Evolutionary conservation across 2,329 filamentous ascomycete genomes (phyloP).

Genomic region (Lomentospora prolificans): DNA sequence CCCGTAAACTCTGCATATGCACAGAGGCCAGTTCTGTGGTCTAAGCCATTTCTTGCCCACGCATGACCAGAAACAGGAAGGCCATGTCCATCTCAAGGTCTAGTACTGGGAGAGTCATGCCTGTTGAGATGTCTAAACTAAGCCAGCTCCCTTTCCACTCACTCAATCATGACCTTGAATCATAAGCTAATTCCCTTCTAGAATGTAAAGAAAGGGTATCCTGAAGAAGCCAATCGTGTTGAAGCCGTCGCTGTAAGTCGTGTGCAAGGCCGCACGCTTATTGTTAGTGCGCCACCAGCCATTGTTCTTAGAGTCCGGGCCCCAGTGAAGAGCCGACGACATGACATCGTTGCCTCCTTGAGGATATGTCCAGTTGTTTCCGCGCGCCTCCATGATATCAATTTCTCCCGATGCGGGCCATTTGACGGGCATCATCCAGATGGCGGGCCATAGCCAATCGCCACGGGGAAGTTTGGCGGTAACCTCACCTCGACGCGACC

Average conservation of each 20-base stretch:
- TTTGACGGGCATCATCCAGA: constrained; percentile 75
- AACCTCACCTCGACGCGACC: constrained; percentile 80
- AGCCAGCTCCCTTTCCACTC: too few relatives aligned
- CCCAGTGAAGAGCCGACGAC: constrained; percentile 74
- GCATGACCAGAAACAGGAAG: too few relatives aligned
- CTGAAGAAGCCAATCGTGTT: constrained; percentile 72
- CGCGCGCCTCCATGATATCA: constrained; percentile 70
- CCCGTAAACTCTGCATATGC: too few relatives aligned
- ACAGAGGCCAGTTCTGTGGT: too few relatives aligned
- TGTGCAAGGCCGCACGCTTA: constrained; percentile 65
- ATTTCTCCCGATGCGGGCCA: constrained; percentile 81
- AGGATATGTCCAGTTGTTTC: constrained; percentile 68
- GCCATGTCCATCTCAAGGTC: too few relatives aligned
- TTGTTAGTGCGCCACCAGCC: constrained; percentile 78
- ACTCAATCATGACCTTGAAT: too few relatives aligned
- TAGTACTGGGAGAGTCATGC: too few relatives aligned
- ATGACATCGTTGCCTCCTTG: constrained; percentile 76
- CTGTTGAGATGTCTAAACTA: too few relatives aligned
- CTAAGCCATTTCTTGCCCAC: too few relatives aligned
- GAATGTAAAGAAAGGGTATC: too few relatives aligned
- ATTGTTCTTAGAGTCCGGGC: constrained; percentile 61
- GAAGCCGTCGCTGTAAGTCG: constrained; percentile 57
- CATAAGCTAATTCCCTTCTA: too few relatives aligned
- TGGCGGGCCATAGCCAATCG: constrained; percentile 88
- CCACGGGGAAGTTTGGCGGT: constrained; percentile 64